Conservation (phyloP, 148 eudicot genomes). For the Rhododendron vialii region DNA sequence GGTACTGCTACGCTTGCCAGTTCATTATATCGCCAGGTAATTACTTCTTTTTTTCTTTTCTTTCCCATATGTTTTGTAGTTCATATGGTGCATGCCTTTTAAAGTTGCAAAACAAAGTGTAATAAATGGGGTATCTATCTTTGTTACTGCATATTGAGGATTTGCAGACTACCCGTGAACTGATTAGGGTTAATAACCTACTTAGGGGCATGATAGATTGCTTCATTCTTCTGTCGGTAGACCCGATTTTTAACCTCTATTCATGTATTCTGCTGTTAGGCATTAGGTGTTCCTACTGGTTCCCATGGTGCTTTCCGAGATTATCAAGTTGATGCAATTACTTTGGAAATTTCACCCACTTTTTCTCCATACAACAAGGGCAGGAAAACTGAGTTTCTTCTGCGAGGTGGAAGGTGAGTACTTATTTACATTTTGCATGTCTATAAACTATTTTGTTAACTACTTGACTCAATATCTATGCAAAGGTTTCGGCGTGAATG, state of each 20-base stretch:
- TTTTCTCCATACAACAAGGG: constrained; percentile 35
- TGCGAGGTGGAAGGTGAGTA: constrained; percentile 75
- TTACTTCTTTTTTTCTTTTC: not conserved
- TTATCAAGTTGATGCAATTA: constrained; percentile 96
- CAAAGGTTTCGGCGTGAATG: not conserved
- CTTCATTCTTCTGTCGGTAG: too few relatives aligned
- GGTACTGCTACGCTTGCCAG: constrained; percentile 93
- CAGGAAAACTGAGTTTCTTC: constrained; percentile 54
- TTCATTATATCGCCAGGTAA: constrained; percentile 86
- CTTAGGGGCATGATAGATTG: too few relatives aligned
- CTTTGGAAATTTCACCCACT: constrained; percentile 66
- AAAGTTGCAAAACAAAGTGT: not conserved
- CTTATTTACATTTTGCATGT: not conserved
- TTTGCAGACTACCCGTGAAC: not conserved
- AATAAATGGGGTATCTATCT: not conserved
- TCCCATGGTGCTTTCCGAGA: constrained; percentile 96
- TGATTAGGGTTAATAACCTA: too few relatives aligned
- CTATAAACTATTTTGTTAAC: not conserved
- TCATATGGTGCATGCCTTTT: not conserved
- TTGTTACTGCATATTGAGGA: not conserved
- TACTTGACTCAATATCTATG: not conserved
- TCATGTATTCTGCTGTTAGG: constrained; percentile 34
- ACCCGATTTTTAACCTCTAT: not conserved
- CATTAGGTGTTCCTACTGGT: constrained; percentile 94
- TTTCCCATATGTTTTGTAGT: not conserved